Evolutionary conservation across 306 rosid genomes (phyloP).

Genomic region (Lathyrus tuberosus): DNA sequence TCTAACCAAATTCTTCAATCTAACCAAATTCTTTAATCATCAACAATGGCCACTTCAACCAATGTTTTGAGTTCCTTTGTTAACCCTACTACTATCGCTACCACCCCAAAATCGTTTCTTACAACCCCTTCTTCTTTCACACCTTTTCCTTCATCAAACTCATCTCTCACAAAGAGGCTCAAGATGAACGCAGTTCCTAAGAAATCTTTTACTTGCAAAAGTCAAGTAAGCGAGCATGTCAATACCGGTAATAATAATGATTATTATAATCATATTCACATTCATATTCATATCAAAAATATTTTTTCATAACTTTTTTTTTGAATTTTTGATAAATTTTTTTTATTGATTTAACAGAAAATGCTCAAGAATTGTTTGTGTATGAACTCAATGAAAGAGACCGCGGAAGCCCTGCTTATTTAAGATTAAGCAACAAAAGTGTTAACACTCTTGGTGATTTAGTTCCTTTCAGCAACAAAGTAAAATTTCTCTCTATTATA

Average conservation of each 20-base stretch:
- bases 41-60: slow-evolving; percentile 51
- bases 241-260: slow-evolving; percentile 30
- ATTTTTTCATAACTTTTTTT: background rate
- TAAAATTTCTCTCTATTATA: background rate
- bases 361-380: slow-evolving; percentile 59
- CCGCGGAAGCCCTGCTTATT: slow-evolving; percentile 72
- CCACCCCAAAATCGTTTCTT: slow-evolving; percentile 35
- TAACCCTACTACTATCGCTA: slow-evolving; percentile 19
- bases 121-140: slow-evolving; percentile 30
- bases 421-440: slow-evolving; percentile 58
- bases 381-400: slow-evolving; percentile 74
- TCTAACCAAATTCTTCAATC: background rate
- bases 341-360: slow-evolving; percentile 37
- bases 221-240: slow-evolving; percentile 35
- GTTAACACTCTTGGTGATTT: slow-evolving; percentile 68
- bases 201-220: slow-evolving; percentile 46
- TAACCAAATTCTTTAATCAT: background rate
- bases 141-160: slow-evolving; percentile 38
- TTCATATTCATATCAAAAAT: no score
- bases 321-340: slow-evolving; percentile 17
- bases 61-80: slow-evolving; percentile 39
- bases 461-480: slow-evolving; percentile 74
- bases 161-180: slow-evolving; percentile 32
- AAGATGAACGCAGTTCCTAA: slow-evolving; percentile 23
- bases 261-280: no score